Evolutionary conservation across 2,329 filamentous ascomycete species (phyloP).

Genomic region (Incumbomyces lentus): DNA sequence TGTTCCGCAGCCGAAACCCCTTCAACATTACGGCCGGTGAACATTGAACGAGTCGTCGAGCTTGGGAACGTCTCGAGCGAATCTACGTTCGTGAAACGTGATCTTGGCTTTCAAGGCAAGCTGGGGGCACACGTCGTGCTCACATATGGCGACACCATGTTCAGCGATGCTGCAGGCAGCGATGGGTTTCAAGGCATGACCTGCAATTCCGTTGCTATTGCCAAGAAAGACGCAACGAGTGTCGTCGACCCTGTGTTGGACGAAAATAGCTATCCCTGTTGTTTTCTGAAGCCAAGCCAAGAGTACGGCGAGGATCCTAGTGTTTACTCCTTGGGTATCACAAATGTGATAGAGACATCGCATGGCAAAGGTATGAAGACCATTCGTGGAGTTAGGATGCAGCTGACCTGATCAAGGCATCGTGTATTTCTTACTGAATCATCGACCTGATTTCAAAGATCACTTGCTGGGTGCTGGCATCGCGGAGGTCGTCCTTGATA

Average conservation of each 20-base stretch:
- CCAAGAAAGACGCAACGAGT: conserved; percentile 17
- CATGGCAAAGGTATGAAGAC: conserved; percentile 9
- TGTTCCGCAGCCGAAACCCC: too few species aligned
- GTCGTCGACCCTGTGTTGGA: conserved; percentile 18
- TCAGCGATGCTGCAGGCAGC: conserved; percentile 15
- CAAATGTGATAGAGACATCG: conserved; percentile 20
- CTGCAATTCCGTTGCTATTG: conserved; percentile 20
- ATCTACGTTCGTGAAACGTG: conserved; percentile 20
- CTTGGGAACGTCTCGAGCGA: conserved; percentile 20
- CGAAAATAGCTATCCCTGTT: conserved; percentile 16
- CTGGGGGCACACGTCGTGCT: conserved; percentile 17
- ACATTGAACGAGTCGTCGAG: conserved; percentile 11
- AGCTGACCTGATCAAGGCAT: conserved; percentile 9
- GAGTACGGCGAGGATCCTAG: conserved; percentile 16
- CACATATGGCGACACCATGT: conserved; percentile 22
- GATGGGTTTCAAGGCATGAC: conserved; percentile 21
- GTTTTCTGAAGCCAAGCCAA: conserved; percentile 15
- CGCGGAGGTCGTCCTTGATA: conserved; percentile 15
- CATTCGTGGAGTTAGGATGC: background rate
- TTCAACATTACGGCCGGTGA: background rate
- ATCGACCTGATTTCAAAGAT: conserved; percentile 19
- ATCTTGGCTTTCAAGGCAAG: conserved; percentile 20
- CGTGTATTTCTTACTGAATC: conserved; percentile 21
- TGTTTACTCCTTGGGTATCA: conserved; percentile 18
- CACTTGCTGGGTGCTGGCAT: conserved; percentile 21